Conservation (phyloP, 345 rosid species). For the Leavenworthia alabamica region DNA sequence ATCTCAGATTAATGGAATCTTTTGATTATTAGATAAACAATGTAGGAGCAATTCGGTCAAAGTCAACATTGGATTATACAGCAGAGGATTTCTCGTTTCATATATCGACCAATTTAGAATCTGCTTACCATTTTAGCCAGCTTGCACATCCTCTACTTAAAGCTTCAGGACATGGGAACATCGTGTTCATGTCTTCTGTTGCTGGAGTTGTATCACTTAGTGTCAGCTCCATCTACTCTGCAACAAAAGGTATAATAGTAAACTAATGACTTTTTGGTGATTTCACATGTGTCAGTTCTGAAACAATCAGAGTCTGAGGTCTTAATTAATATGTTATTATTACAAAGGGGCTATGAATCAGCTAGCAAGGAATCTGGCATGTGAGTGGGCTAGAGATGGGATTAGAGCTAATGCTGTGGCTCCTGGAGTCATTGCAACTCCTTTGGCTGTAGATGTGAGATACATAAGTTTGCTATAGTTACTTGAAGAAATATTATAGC, state of each 20-base stretch:
- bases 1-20: not conserved
- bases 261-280: no score
- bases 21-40: constrained; percentile 43
- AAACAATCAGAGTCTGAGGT: no score
- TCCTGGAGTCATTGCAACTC: constrained; percentile 69
- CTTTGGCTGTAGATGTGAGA: constrained; percentile 58
- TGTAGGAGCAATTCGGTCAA: constrained; percentile 38
- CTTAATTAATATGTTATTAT: not conserved
- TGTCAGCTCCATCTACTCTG: constrained; percentile 36
- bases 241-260: no score
- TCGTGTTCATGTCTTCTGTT: constrained; percentile 48
- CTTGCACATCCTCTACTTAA: constrained; percentile 50
- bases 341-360: constrained; percentile 64
- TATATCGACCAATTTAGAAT: constrained; percentile 47
- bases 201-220: constrained; percentile 31
- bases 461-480: not conserved
- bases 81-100: constrained; percentile 43
- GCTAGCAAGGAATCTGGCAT: constrained; percentile 64
- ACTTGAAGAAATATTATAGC: constrained; percentile 1
- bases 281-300: no score
- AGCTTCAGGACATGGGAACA: constrained; percentile 44
- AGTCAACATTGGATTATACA: constrained; percentile 39
- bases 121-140: constrained; percentile 50
- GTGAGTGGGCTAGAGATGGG: constrained; percentile 76
- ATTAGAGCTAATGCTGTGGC: constrained; percentile 76